These are phyloP conservation scores for Thymus mandschuricus DNA, from an alignment of 257 asterid genomes.

Conservation along the genomic window DNA sequence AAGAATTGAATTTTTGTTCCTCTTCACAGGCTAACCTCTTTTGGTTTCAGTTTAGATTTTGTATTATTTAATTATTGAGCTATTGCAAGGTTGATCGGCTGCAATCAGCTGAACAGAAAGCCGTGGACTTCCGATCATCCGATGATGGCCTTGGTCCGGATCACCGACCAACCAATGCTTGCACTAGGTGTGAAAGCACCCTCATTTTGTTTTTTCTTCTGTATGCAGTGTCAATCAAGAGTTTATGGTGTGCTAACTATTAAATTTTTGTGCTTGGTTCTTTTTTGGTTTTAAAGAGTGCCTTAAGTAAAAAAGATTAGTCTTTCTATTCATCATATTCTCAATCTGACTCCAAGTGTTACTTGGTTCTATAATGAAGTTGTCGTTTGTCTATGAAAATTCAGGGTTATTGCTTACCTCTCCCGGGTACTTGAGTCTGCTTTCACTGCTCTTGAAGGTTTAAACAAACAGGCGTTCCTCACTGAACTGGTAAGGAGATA, in stretches of 20 bases:
- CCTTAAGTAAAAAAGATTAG: background rate
- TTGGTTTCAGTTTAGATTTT: conserved; percentile 17
- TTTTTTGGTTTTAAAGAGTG: background rate
- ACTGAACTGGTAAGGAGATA: conserved; percentile 72
- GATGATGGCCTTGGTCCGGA: conserved; percentile 92
- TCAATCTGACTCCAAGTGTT: background rate
- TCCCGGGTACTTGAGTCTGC: conserved; percentile 96
- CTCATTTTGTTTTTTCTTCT: background rate
- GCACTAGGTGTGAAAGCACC: conserved; percentile 66
- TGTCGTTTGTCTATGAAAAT: conserved; percentile 31
- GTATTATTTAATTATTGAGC: conserved; percentile 25
- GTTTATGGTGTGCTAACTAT: conserved; percentile 1
- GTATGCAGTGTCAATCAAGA: conserved; percentile 4
- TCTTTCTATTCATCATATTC: conserved; percentile 14
- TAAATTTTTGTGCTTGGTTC: background rate
- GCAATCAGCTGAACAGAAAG: conserved; percentile 91
- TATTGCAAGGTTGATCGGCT: conserved; percentile 79
- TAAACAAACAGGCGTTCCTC: conserved; percentile 92
- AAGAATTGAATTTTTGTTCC: conserved; percentile 5
- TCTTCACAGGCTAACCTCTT: conserved; percentile 12
- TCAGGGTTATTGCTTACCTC: conserved; percentile 90
- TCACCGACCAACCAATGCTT: conserved; percentile 94
- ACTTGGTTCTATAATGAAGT: background rate
- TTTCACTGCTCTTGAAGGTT: conserved; percentile 96
- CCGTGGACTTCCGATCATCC: conserved; percentile 83